Evolutionary conservation across 1,284 basidiomycete species (phyloP).

Genomic region (Heterobasidion parviporum): DNA sequence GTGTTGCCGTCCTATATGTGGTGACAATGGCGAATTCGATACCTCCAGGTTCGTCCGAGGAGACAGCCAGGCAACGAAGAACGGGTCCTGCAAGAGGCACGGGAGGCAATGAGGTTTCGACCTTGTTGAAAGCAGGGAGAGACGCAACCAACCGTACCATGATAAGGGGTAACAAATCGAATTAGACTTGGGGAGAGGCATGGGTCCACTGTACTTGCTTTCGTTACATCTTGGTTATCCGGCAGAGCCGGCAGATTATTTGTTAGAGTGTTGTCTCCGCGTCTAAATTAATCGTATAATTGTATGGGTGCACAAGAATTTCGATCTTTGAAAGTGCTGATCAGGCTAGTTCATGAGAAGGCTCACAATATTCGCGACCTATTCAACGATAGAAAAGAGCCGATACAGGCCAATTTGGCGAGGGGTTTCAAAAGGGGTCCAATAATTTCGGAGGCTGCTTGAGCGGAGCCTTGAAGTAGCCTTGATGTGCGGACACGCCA

Average conservation of each 20-base stretch:
- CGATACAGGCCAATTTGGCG: too few relatives aligned
- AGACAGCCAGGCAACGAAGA: slow-evolving; percentile 36
- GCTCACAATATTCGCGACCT: too few relatives aligned
- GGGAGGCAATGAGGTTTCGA: slow-evolving; percentile 78
- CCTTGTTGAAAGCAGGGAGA: slow-evolving; percentile 79
- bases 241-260: not conserved
- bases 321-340: too few relatives aligned
- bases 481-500: too few relatives aligned
- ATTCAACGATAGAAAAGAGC: too few relatives aligned
- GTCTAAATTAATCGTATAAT: too few relatives aligned
- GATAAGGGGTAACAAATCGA: slow-evolving; percentile 10
- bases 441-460: too few relatives aligned
- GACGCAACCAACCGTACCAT: slow-evolving; percentile 76
- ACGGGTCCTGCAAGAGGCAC: slow-evolving; percentile 65
- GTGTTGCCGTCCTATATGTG: slow-evolving; percentile 81
- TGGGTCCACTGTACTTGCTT: not conserved
- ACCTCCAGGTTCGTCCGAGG: slow-evolving; percentile 46
- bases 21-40: slow-evolving; percentile 62
- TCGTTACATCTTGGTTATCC: not conserved
- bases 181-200: not conserved
- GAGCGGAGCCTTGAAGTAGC: too few relatives aligned
- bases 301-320: too few relatives aligned
- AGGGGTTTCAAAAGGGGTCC: too few relatives aligned
- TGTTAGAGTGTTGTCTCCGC: too few relatives aligned
- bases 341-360: too few relatives aligned